These are phyloP conservation scores for Candida glucosophila DNA, from an alignment of 1,139 yeast species.

Conservation along the genomic window DNA sequence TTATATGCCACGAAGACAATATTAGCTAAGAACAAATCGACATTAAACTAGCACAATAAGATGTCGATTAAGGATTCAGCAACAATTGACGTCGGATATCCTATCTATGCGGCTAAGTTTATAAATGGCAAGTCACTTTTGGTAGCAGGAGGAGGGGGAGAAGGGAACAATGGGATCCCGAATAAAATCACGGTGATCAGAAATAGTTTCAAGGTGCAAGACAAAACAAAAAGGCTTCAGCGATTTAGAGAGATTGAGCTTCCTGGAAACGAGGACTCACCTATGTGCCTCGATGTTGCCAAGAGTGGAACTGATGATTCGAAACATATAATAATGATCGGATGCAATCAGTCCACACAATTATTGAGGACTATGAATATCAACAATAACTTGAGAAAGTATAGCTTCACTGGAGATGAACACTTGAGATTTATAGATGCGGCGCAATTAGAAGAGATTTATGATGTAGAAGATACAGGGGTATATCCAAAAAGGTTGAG, in stretches of 20 bases:
- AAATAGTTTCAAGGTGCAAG: constrained; percentile 45
- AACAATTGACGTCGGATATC: constrained; percentile 59
- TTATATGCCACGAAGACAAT: too few relatives aligned
- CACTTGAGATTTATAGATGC: constrained; percentile 57
- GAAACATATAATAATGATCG: constrained; percentile 47
- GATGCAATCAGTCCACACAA: constrained; percentile 62
- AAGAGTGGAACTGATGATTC: constrained; percentile 15
- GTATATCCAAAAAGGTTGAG: constrained; percentile 55
- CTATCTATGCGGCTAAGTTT: constrained; percentile 73
- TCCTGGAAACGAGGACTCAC: constrained; percentile 64
- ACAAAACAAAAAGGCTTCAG: constrained; percentile 45
- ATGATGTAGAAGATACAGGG: constrained; percentile 22
- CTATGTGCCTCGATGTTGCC: constrained; percentile 58
- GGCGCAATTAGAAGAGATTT: constrained; percentile 39
- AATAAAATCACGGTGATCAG: constrained; percentile 72
- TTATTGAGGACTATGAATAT: constrained; percentile 48
- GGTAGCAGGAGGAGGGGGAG: constrained; percentile 94
- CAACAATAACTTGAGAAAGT: constrained; percentile 69
- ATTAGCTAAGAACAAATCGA: too few relatives aligned
- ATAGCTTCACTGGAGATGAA: constrained; percentile 45
- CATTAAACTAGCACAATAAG: too few relatives aligned
- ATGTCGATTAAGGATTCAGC: constrained; percentile 31
- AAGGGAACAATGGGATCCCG: constrained; percentile 79
- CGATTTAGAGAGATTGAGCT: constrained; percentile 55
- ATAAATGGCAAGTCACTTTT: constrained; percentile 52